phyloP scores from a whole-genome alignment of 2,329 filamentous ascomycete species.

The Hypoxylon sp. region DNA sequence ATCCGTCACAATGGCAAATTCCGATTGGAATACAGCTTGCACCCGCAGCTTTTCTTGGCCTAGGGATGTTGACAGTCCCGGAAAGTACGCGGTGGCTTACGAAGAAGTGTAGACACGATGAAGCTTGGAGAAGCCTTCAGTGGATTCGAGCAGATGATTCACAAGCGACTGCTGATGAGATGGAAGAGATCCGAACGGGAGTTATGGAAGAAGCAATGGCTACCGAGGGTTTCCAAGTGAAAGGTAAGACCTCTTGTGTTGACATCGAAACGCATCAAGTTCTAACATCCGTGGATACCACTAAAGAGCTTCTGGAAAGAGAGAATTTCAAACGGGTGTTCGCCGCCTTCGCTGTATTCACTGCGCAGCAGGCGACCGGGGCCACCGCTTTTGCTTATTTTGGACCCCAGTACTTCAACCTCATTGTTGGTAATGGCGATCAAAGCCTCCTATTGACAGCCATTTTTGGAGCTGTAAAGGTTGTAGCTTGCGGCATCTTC shows the following conservation, averaged over 20 bases:
- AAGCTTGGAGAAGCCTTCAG: constrained; percentile 62
- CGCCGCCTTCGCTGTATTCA: constrained; percentile 62
- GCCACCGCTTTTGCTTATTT: constrained; percentile 68
- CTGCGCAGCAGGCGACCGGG: constrained; percentile 66
- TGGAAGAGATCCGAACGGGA: constrained; percentile 63
- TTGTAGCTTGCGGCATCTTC: constrained; percentile 63
- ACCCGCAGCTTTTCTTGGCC: constrained; percentile 60
- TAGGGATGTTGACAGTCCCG: constrained; percentile 62
- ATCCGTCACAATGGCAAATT: constrained; percentile 66
- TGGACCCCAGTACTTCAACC: constrained; percentile 66
- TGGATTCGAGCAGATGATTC: constrained; percentile 64
- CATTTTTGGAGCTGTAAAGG: constrained; percentile 67
- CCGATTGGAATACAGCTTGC: constrained; percentile 66
- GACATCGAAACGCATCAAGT: too few relatives aligned
- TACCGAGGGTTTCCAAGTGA: constrained; percentile 58
- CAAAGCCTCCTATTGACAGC: constrained; percentile 63
- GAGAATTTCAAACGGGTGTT: constrained; percentile 60
- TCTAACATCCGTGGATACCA: constrained; percentile 13
- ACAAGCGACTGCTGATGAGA: constrained; percentile 57
- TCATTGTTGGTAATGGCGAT: constrained; percentile 62
- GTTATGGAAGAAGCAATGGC: constrained; percentile 61
- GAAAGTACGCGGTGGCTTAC: constrained; percentile 66
- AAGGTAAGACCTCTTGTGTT: constrained; percentile 36
- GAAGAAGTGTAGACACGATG: constrained; percentile 58
- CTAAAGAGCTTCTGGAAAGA: constrained; percentile 59